Evolutionary conservation across 192 early-diverging fungal species (phyloP).

Genomic region (Lobosporangium transversale): DNA sequence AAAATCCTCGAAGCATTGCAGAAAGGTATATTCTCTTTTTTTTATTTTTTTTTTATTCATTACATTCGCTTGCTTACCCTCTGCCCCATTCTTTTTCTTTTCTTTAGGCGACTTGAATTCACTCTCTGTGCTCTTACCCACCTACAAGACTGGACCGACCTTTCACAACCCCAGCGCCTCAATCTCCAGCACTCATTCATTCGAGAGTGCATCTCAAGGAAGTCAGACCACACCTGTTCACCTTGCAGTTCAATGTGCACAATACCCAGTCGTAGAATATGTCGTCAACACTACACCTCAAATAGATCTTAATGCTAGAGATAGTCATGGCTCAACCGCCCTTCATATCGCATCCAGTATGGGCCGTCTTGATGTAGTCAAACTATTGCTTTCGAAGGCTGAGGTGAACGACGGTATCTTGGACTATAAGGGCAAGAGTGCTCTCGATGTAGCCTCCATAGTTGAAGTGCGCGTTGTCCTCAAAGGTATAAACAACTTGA

Average conservation of each 20-base stretch:
- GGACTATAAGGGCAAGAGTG: constrained; percentile 70
- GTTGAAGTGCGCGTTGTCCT: constrained; percentile 59
- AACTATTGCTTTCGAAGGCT: constrained; percentile 69
- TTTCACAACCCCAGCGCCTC: constrained; percentile 22
- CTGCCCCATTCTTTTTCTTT: neutral
- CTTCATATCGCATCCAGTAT: constrained; percentile 79
- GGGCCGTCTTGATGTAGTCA: constrained; percentile 71
- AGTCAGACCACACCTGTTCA: constrained; percentile 43
- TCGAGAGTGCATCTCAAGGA: constrained; percentile 23
- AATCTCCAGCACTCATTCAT: constrained; percentile 43
- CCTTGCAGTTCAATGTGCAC: constrained; percentile 73
- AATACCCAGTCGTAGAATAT: constrained; percentile 62
- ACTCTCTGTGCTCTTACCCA: constrained; percentile 23
- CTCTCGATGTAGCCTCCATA: constrained; percentile 63
- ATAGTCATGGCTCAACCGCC: constrained; percentile 74
- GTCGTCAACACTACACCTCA: constrained; percentile 59
- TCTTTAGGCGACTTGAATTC: constrained; percentile 29
- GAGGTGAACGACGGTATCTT: constrained; percentile 74
- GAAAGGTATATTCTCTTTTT: constrained; percentile 18
- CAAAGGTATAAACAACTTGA: constrained; percentile 54
- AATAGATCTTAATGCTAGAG: constrained; percentile 63
- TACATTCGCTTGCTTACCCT: neutral
- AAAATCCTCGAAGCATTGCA: constrained; percentile 52
- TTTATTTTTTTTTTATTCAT: neutral
- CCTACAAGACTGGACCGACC: constrained; percentile 20